Conservation (phyloP, 2,329 filamentous ascomycete genomes). For the Eutypa lata region DNA sequence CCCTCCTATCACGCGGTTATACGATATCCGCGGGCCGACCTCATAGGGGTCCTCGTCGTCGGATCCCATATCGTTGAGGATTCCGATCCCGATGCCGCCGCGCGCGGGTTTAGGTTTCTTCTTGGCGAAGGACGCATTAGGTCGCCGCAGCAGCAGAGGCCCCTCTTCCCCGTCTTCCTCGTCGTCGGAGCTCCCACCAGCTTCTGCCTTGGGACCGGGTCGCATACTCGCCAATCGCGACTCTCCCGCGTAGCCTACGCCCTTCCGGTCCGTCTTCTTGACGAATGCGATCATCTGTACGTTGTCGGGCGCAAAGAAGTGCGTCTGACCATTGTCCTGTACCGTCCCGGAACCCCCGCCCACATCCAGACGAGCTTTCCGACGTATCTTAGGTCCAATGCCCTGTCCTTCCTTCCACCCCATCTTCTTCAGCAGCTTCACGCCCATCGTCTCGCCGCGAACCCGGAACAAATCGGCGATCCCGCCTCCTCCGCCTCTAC, state of each 20-base stretch:
- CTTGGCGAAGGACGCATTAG: conserved; percentile 23
- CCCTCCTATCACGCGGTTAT: conserved; percentile 77
- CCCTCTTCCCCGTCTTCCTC: conserved; percentile 44
- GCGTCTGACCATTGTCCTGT: conserved; percentile 44
- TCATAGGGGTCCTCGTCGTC: conserved; percentile 95
- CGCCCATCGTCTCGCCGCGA: conserved; percentile 80
- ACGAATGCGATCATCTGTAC: conserved; percentile 63
- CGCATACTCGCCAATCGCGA: conserved; percentile 42
- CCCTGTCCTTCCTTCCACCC: conserved; percentile 95
- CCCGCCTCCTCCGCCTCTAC: conserved; percentile 43
- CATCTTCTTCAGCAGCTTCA: conserved; percentile 84
- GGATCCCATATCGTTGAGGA: conserved; percentile 89
- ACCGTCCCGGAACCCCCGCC: conserved; percentile 30
- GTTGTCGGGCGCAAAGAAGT: conserved; percentile 85
- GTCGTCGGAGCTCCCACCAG: conserved; percentile 36
- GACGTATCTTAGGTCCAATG: conserved; percentile 79
- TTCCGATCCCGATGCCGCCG: conserved; percentile 79
- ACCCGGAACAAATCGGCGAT: conserved; percentile 70
- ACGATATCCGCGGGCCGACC: conserved; percentile 85
- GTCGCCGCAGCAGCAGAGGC: conserved; percentile 18
- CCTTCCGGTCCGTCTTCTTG: conserved; percentile 66
- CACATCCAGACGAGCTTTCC: conserved; percentile 66
- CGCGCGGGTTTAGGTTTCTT: conserved; percentile 52
- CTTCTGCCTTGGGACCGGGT: conserved; percentile 19
- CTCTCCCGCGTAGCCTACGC: conserved; percentile 65